Base-by-base conservation (phyloP, 306 rosid species). In the Biancaea sappan region DNA sequence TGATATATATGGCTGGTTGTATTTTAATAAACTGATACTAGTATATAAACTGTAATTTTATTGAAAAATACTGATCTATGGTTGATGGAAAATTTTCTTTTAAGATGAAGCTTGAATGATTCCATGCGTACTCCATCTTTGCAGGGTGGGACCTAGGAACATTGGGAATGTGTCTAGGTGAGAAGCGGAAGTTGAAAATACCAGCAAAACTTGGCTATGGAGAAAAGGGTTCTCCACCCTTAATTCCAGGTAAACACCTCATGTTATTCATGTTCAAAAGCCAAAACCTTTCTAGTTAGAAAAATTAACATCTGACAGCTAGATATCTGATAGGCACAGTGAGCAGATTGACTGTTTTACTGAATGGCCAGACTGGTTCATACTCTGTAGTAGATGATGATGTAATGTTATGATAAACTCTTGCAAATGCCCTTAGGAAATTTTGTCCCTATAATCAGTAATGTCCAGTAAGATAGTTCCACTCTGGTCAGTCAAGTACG, bases 71-170 rank as follows among this genome's bases (percentile, higher is more conserved):
- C 14, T 77, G 56, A 43, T 72, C 68, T 60, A 24, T 73, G 63
- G 50, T 66, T 72, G 63, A 79, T 66, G 53, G 73, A 21, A n/a
- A 47, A 5, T 62, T 26, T 43, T 46, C 40, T 69, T 47, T 61
- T 64, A 59, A 48, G 65, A 51, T 83, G 52, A 24, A 75, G 2
- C 48, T 67, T 9, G 8, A 5, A 3, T 62, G 58, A 65, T 75
- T 79, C 26, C 72, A 26, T 75, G 62, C 19, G 59, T 12, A 22
- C 28, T 79, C 21, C 56, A 44, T 43, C 12, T 77, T 71, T 80
- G 65, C 84, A 94, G 99, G 99, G 67, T 94, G 99, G 98, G 99
- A 94, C 83, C 99, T 92, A 84, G 99, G 99, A 40, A 62, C 92
- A 72, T 53, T 87, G 85, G 99, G 98, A 76, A 90, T 90, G 88